Percentiles rank a stretch among this genome's conserved stretches.
phyloP scores from a whole-genome alignment of 805 yeast genomes.

The Saccharomyces paradoxus region DNA sequence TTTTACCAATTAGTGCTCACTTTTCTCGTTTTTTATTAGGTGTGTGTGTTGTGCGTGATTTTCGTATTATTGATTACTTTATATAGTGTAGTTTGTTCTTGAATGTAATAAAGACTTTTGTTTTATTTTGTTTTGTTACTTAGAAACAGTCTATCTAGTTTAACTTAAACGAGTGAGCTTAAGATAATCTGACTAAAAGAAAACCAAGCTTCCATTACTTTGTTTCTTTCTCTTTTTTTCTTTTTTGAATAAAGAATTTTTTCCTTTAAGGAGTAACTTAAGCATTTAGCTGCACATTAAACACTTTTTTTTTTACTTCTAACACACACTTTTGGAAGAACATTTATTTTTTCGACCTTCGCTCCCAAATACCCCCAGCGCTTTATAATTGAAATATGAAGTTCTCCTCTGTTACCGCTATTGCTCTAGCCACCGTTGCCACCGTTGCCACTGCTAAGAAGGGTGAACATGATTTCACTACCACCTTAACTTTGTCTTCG shows the following conservation, averaged over 20 bases:
- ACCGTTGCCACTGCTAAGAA: slow-evolving; percentile 23
- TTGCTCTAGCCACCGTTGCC: slow-evolving; percentile 35
- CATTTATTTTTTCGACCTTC: background rate
- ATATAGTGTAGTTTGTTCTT: background rate
- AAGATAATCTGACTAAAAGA: background rate
- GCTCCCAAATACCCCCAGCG: background rate
- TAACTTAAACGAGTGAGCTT: background rate
- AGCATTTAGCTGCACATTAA: background rate
- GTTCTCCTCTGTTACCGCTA: slow-evolving; percentile 35
- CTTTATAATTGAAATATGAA: slow-evolving; percentile 31
- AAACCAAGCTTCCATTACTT: background rate
- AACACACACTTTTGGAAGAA: background rate
- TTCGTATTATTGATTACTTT: background rate
- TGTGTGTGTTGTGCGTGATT: background rate
- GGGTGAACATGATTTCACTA: slow-evolving; percentile 7
- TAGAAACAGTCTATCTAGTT: background rate
- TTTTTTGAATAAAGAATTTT: background rate
- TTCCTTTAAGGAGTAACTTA: background rate
- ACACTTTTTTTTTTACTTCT: background rate
- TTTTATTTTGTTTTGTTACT: background rate
- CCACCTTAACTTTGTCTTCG: slow-evolving; percentile 13
- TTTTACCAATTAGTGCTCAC: background rate
- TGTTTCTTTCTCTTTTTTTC: background rate
- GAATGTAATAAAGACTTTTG: background rate
- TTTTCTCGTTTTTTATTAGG: background rate